Base-by-base conservation (phyloP, 2,329 filamentous ascomycete species). In the Aspergillus eucalypticola region DNA sequence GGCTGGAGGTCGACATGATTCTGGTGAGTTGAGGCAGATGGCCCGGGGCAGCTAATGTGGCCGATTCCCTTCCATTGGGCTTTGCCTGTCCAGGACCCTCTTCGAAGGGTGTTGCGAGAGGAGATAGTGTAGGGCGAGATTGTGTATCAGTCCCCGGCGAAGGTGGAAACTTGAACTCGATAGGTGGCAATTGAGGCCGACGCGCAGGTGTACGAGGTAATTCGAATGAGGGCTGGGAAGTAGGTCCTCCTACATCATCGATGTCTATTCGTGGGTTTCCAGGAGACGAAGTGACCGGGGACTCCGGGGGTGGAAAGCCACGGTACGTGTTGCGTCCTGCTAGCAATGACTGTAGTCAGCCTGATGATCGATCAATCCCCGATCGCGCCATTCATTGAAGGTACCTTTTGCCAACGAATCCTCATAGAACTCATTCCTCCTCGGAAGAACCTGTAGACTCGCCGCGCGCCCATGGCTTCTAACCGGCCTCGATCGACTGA, bases 1-100 rank as follows among this genome's bases (percentile, higher is more conserved):
- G 82, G 68, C 91, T 96, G 15, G 89, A 88, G 32, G 90, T 88
- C 3, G 92, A 91, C 56, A 96, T 81, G 54, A 96, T 87, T 54
- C 78, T 67, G 81, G 84, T 68, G 87, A 90, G 64, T 78, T 79
- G 77, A 59, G 67, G 67, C 65, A 74, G 62, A 42, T 72, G 74
- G 10, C 62, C 64, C 11, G 73, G 73, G 4, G 70, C 69, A 25
- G 68, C 64, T 17, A 72, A 53, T 17, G 63, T 60, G 5, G 69
- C 58, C 6, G 62, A 50, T n/a, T 76, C 71, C 59, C 64, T 73
- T 2, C 63, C 44, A 19, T 64, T 62, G 8, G 59, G 23, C 46
- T 61, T 73, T 29, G 61, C 58, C 39, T 60, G 48, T 19, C 56
- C 41, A 15, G 66, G 50, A 6, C 60, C 60, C 35, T 69, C 68